Conservation (phyloP, 208 protist genomes). For the Leishmania gerbilli region DNA sequence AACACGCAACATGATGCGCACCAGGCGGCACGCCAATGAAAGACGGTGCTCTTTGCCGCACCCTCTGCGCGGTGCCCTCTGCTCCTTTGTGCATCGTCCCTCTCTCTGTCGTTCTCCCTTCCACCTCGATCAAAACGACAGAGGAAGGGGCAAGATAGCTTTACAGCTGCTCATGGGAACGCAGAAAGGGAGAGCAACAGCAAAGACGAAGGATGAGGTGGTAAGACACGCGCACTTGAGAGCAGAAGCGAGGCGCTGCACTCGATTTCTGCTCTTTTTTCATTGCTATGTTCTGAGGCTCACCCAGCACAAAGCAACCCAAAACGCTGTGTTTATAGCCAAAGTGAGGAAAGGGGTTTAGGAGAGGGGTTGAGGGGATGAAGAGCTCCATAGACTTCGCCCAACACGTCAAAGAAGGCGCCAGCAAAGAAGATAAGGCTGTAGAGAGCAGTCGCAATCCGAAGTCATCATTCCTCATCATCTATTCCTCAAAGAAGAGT, state of each 20-base stretch:
- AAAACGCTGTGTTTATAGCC: background rate
- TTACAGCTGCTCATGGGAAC: background rate
- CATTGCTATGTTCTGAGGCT: background rate
- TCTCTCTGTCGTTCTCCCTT: background rate
- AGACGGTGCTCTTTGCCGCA: background rate
- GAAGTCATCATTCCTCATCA: background rate
- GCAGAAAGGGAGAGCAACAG: background rate
- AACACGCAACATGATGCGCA: conserved; percentile 3
- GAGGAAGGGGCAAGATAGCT: background rate
- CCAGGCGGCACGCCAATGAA: background rate
- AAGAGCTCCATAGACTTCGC: background rate
- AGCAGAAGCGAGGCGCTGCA: conserved; percentile 1
- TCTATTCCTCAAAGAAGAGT: background rate
- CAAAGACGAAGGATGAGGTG: background rate
- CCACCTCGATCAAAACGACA: background rate
- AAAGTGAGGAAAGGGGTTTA: background rate
- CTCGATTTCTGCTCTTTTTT: background rate
- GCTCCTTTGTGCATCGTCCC: background rate
- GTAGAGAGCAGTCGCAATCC: background rate
- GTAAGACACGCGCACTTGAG: background rate
- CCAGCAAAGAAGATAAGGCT: background rate
- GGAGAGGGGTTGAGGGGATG: background rate
- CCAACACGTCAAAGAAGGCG: background rate
- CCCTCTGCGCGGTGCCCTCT: background rate
- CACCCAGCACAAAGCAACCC: background rate